Evolutionary conservation across 2,329 filamentous ascomycete species (phyloP).

Genomic region (Xylaria sp.): DNA sequence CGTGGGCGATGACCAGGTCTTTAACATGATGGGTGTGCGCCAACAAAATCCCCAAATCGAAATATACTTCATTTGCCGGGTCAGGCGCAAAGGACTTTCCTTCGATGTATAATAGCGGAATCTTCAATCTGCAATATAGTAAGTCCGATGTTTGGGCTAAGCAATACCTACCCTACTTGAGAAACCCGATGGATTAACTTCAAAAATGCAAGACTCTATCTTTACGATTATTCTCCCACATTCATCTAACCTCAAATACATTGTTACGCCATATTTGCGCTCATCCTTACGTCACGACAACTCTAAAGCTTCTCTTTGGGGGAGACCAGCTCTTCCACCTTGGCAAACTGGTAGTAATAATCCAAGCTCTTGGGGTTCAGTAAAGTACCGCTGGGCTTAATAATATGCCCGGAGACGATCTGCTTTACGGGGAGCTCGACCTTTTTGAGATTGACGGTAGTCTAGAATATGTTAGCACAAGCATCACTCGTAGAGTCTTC

Average conservation of each 20-base stretch:
- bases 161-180: background rate
- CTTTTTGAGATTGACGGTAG: constrained; percentile 86
- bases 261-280: background rate
- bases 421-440: constrained; percentile 87
- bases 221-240: background rate
- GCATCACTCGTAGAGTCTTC: background rate
- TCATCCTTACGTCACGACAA: background rate
- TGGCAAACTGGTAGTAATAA: constrained; percentile 82
- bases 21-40: background rate
- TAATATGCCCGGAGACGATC: constrained; percentile 78
- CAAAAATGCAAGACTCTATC: background rate
- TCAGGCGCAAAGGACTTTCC: background rate
- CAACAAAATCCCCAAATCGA: background rate
- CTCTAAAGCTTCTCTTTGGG: constrained; percentile 61
- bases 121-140: constrained; percentile 8
- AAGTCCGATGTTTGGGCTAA: background rate
- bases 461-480: constrained; percentile 56
- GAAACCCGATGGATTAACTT: background rate
- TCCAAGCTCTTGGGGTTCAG: constrained; percentile 79
- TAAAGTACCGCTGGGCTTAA: constrained; percentile 81
- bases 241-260: background rate
- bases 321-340: constrained; percentile 69
- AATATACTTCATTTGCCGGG: background rate
- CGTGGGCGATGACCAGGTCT: background rate
- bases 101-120: constrained; percentile 17